Evolutionary conservation across 768 basidiomycete species (phyloP).

Genomic region (Crepidotus variabilis): DNA sequence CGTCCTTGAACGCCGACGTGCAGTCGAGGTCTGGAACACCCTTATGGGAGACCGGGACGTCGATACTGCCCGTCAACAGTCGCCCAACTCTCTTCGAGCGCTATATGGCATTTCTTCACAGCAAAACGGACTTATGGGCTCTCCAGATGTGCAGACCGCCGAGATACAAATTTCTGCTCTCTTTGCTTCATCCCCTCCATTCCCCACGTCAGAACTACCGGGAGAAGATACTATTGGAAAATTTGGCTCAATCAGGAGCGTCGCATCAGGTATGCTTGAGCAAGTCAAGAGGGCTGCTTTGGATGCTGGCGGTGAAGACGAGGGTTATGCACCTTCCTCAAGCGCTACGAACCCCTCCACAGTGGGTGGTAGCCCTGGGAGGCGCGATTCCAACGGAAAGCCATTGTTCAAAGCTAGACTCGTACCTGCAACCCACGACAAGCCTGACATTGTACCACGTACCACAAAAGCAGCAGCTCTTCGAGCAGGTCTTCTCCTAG

Average conservation of each 20-base stretch:
- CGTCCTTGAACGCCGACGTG: conserved; percentile 77
- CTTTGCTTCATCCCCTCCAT: conserved; percentile 81
- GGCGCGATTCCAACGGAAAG: conserved; percentile 40
- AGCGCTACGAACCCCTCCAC: conserved; percentile 39
- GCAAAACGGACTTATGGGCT: conserved; percentile 74
- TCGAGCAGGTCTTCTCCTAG: conserved; percentile 55
- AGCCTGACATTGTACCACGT: conserved; percentile 74
- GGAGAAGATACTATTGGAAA: conserved; percentile 26
- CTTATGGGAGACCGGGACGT: conserved; percentile 73
- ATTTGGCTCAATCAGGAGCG: conserved; percentile 37
- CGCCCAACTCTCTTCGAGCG: conserved; percentile 69
- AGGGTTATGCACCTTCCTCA: conserved; percentile 47
- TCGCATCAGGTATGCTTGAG: conserved; percentile 42
- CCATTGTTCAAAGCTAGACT: conserved; percentile 61
- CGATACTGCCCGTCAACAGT: conserved; percentile 44
- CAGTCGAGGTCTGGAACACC: conserved; percentile 75
- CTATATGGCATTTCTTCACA: conserved; percentile 51
- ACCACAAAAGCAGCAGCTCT: conserved; percentile 72
- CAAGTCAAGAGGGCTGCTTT: conserved; percentile 33
- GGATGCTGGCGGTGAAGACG: conserved; percentile 33
- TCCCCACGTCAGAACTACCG: conserved; percentile 65
- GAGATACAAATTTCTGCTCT: conserved; percentile 76
- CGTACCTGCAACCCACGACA: conserved; percentile 54
- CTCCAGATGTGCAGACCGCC: conserved; percentile 61
- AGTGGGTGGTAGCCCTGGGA: conserved; percentile 28